Conservation (phyloP, 2,329 filamentous ascomycete species). For the Aureobasidium sp. region DNA sequence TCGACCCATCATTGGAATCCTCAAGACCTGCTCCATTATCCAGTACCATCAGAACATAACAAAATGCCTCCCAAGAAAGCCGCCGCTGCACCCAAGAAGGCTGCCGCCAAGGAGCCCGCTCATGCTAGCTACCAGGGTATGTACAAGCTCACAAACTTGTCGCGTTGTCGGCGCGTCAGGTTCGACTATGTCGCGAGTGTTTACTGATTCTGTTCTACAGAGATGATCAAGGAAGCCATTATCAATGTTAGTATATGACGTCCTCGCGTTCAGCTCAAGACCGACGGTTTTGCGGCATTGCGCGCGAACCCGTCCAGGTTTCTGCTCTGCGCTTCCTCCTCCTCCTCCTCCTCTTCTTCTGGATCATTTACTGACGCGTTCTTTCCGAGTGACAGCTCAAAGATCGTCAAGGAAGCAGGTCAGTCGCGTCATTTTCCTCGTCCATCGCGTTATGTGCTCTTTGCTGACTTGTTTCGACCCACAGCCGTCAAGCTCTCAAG, state of each 20-base stretch:
- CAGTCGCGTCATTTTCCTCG: constrained; percentile 34
- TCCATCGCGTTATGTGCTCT: constrained; percentile 20
- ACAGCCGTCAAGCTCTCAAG: constrained; percentile 64
- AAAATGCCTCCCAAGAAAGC: constrained; percentile 62
- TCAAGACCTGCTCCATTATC: constrained; percentile 25
- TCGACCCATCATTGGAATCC: constrained; percentile 31
- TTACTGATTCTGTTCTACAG: constrained; percentile 50
- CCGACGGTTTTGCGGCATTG: background rate
- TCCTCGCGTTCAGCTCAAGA: constrained; percentile 12
- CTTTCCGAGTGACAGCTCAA: constrained; percentile 51
- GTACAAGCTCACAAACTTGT: constrained; percentile 30
- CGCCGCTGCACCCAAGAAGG: constrained; percentile 49
- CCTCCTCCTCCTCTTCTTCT: background rate
- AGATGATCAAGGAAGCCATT: constrained; percentile 69
- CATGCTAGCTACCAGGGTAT: constrained; percentile 63
- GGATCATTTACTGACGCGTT: constrained; percentile 41
- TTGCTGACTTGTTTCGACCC: constrained; percentile 30
- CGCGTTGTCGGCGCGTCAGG: constrained; percentile 34
- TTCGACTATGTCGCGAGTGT: constrained; percentile 40
- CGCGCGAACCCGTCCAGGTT: background rate
- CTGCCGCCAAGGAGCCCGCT: constrained; percentile 44
- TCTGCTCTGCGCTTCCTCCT: background rate
- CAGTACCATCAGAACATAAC: constrained; percentile 23
- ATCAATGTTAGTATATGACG: constrained; percentile 56
- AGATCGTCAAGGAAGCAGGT: constrained; percentile 65